These are phyloP conservation scores for Blastobotrys peoriensis DNA, from an alignment of 805 yeast genomes.

Conservation along the genomic window DNA sequence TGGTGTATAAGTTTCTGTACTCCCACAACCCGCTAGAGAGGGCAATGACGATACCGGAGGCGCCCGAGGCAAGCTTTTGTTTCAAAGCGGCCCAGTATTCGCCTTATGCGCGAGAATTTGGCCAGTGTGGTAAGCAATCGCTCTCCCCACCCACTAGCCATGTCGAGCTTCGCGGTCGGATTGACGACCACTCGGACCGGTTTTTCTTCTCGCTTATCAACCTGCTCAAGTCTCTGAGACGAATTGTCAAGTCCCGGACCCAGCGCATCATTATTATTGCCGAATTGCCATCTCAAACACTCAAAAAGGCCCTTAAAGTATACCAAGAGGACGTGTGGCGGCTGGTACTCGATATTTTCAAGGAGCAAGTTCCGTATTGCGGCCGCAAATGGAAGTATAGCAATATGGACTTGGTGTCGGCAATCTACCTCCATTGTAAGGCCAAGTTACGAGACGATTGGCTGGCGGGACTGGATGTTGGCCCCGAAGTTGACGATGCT, in stretches of 20 bases:
- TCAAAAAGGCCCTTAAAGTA: slow-evolving; percentile 52
- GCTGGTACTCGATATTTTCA: slow-evolving; percentile 68
- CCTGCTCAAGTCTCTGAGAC: slow-evolving; percentile 49
- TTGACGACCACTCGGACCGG: slow-evolving; percentile 14
- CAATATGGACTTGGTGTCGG: slow-evolving; percentile 89
- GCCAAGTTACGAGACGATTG: slow-evolving; percentile 75
- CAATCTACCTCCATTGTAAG: slow-evolving; percentile 71
- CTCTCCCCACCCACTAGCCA: not conserved
- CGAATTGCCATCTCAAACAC: slow-evolving; percentile 53
- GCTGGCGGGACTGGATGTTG: slow-evolving; percentile 77
- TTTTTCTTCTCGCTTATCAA: slow-evolving; percentile 35
- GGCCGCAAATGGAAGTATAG: slow-evolving; percentile 91
- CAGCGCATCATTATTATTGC: slow-evolving; percentile 63
- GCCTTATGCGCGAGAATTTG: not conserved
- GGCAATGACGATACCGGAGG: slow-evolving; percentile 20
- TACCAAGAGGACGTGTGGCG: slow-evolving; percentile 57
- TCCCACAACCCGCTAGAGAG: slow-evolving; percentile 19
- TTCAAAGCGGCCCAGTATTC: slow-evolving; percentile 15
- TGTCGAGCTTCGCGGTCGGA: not conserved
- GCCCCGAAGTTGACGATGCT: slow-evolving; percentile 67
- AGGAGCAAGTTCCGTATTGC: slow-evolving; percentile 78
- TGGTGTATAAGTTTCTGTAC: slow-evolving; percentile 32
- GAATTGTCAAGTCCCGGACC: slow-evolving; percentile 58
- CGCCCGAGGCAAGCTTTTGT: slow-evolving; percentile 20
- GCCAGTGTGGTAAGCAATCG: not conserved